Evolutionary conservation across 345 rosid genomes (phyloP).

Genomic region (Erodium maritimum): DNA sequence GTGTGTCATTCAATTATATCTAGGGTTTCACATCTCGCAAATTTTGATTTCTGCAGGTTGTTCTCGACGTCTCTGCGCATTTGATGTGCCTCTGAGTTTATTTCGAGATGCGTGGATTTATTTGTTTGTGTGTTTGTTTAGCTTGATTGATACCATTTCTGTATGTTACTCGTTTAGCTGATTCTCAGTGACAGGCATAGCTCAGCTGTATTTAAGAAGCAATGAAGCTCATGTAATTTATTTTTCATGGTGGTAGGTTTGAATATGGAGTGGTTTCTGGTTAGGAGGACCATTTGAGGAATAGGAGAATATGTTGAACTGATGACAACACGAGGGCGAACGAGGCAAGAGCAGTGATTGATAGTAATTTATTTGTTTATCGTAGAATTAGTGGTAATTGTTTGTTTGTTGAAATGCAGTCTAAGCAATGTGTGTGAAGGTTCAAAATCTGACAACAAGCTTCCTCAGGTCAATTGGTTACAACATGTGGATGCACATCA

Average conservation of each 20-base stretch:
- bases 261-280: neutral
- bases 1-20: neutral
- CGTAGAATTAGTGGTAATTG: constrained; percentile 9
- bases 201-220: neutral
- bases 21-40: neutral
- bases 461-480: constrained; percentile 65
- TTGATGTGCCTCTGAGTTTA: neutral
- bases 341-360: constrained; percentile 22
- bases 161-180: neutral
- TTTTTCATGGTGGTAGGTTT: neutral
- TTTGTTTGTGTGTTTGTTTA: neutral
- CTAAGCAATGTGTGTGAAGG: constrained; percentile 24
- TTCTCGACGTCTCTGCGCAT: neutral
- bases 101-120: neutral
- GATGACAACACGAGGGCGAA: constrained; percentile 24
- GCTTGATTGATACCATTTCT: neutral
- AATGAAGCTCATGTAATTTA: neutral
- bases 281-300: neutral
- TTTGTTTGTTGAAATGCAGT: constrained; percentile 22
- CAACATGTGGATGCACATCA: constrained; percentile 42
- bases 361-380: constrained; percentile 1
- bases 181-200: neutral
- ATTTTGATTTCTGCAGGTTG: neutral
- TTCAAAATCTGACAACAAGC: constrained; percentile 23
- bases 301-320: constrained; percentile 10